Evolutionary conservation across 805 yeast species (phyloP), one percentile per base, ranked within the genome.

Genomic region (Ogataea pilisensis): DNA sequence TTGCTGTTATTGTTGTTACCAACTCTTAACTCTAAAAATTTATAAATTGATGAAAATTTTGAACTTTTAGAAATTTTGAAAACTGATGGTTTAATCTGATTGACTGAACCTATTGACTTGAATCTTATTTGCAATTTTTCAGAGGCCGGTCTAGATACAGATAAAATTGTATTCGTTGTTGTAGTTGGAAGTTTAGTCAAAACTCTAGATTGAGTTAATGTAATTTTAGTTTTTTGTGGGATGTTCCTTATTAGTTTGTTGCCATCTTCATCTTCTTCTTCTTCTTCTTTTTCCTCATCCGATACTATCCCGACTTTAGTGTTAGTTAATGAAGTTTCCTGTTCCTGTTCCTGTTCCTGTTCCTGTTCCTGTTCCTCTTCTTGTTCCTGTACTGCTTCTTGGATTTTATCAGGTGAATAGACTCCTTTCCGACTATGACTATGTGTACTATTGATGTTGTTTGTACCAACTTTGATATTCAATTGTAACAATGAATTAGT

Each of bases 71-170:
- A 68, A 2, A 76, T 75, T 43, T 68, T 71, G 53, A 74, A 78
- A 1, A 74, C 65, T 2, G 66, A 61, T 0, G 85, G 85, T 2
- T 54, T 61, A 3, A 81, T 61, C 1, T 74, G 72, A 0, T 78
- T 68, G 7, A 58, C 44, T 0, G 83, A 72, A 0, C 86, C 86
- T 26, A 81, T 75, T 2, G 86, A 73, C 45, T 72, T 76, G 51
- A 82, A 76, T 27, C 85, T 58, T 8, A 80, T 61, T 1, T 75
- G 68, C 13, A 78, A 60, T 49, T 70, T 73, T 12, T 36, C 28
- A 7, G 29, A 40, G 8, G 48, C 37, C 1, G 49, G 46, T 22
- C 42, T 42, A 3, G 57, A 46, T 4, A 46, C 49, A 4, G 37
- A 34, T 3, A 56, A 48, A 12, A 54, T 44, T 1, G 60, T 47